phyloP scores from a whole-genome alignment of 192 early-diverging fungal species.

The Linnemannia zychae region DNA sequence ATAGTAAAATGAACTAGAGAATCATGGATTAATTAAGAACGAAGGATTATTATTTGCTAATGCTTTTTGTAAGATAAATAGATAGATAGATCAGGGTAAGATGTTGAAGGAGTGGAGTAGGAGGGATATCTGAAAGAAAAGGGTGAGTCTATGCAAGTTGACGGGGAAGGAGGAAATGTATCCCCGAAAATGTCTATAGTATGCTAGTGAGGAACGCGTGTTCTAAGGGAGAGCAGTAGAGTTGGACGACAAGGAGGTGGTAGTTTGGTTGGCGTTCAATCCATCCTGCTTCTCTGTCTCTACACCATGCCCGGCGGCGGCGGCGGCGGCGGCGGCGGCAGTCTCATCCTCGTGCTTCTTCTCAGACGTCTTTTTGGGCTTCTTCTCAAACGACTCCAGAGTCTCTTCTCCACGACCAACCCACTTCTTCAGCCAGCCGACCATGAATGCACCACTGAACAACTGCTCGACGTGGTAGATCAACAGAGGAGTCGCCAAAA shows the following conservation, averaged over 20 bases:
- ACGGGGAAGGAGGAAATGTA: background rate
- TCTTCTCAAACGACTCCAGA: slow-evolving; percentile 37
- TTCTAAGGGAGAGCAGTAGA: background rate
- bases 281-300: background rate
- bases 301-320: background rate
- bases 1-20: too few species aligned
- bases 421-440: slow-evolving; percentile 69
- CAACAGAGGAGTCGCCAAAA: slow-evolving; percentile 75
- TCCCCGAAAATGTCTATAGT: too few species aligned
- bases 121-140: background rate
- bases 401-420: slow-evolving; percentile 58
- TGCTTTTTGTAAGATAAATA: background rate
- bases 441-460: slow-evolving; percentile 72
- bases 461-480: slow-evolving; percentile 82
- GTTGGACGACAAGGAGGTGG: background rate
- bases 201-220: background rate
- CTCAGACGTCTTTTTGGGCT: background rate
- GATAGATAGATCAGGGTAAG: too few species aligned
- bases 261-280: background rate
- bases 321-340: background rate
- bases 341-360: background rate
- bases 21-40: background rate
- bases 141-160: background rate
- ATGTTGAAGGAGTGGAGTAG: background rate
- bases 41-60: background rate